phyloP scores from a whole-genome alignment of 2,329 filamentous ascomycete species.

The Apiospora pterosperma region DNA sequence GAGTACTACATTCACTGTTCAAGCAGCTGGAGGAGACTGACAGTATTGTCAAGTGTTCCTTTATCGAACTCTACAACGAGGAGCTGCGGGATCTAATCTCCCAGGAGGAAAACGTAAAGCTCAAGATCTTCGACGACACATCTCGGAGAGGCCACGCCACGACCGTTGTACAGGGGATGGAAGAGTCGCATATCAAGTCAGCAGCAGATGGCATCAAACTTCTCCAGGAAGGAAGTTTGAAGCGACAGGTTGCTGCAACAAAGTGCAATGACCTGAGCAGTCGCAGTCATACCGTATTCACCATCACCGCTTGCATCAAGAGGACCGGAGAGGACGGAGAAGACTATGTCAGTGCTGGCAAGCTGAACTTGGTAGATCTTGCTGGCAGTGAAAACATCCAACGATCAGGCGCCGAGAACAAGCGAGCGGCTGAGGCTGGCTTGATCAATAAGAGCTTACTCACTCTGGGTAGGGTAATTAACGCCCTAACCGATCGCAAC shows the following conservation, averaged over 20 bases:
- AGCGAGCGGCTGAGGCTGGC: slow-evolving; percentile 90
- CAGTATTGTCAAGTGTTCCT: slow-evolving; percentile 92
- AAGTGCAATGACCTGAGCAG: slow-evolving; percentile 99
- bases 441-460: slow-evolving; percentile 97
- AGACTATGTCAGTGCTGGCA: slow-evolving; percentile 85
- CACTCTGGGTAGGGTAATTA: slow-evolving; percentile 94
- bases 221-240: slow-evolving; percentile 84
- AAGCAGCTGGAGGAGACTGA: slow-evolving; percentile 78
- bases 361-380: slow-evolving; percentile 93
- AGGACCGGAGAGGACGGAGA: slow-evolving; percentile 78
- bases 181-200: slow-evolving; percentile 87
- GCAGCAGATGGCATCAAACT: slow-evolving; percentile 84
- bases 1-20: slow-evolving; percentile 84
- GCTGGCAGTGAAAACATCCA: slow-evolving; percentile 98
- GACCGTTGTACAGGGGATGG: slow-evolving; percentile 95
- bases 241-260: slow-evolving; percentile 97
- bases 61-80: slow-evolving; percentile 98
- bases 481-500: slow-evolving; percentile 81
- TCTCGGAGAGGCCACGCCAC: slow-evolving; percentile 79
- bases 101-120: slow-evolving; percentile 74
- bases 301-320: slow-evolving; percentile 88
- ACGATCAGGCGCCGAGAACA: slow-evolving; percentile 95
- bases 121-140: slow-evolving; percentile 94
- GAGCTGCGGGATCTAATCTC: slow-evolving; percentile 89
- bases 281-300: slow-evolving; percentile 95